Evolutionary conservation across 768 basidiomycete genomes (phyloP), one percentile per base, ranked within the genome.

Genomic region (Tulasnella sp.): DNA sequence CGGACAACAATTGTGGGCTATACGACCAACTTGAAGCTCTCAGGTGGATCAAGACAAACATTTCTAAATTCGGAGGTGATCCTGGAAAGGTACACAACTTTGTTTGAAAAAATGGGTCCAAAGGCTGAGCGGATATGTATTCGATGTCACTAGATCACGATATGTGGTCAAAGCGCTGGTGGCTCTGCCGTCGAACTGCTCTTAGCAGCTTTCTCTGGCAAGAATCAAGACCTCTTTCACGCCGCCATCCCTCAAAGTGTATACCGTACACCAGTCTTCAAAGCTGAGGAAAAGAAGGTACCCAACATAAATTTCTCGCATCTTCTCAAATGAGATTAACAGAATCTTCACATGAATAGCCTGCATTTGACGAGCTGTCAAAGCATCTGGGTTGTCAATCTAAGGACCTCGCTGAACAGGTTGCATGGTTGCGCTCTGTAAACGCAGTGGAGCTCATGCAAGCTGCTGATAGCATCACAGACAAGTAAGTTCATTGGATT

Each of bases 161-260:
- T 82, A 66, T 80, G 80, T 59, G 84, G 83, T 0, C 72, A 85
- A 65, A 82, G 81, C 62, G 80, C 80, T 0, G 81, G 81, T n/a
- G 64, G 42, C 4, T 52, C 49, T n/a, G 80, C 78, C 0, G 76
- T 83, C 3, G 79, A 80, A 65, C 70, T 85, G n/a, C 80, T 82
- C 63, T 72, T 84, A 43, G 72, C 80, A 3, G 78, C 78, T 1
- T 71, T 75, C 49, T 65, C 67, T 24, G 69, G 68, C 19, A 67
- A 66, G 2, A 67, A 73, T 50, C 60, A 47, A 17, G 23, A 67
- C 17, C 65, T 82, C 8, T 85, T 84, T 68, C 70, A 72, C 10
- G 73, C 72, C 11, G 83, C 78, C 8, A 84, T 85, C 63, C 79
- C 76, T 1, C 83, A 85, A 68, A 84, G 82, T 64, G 76, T 83